Evolutionary conservation across 768 basidiomycete species (phyloP).

Genomic region (Mycena maculata): DNA sequence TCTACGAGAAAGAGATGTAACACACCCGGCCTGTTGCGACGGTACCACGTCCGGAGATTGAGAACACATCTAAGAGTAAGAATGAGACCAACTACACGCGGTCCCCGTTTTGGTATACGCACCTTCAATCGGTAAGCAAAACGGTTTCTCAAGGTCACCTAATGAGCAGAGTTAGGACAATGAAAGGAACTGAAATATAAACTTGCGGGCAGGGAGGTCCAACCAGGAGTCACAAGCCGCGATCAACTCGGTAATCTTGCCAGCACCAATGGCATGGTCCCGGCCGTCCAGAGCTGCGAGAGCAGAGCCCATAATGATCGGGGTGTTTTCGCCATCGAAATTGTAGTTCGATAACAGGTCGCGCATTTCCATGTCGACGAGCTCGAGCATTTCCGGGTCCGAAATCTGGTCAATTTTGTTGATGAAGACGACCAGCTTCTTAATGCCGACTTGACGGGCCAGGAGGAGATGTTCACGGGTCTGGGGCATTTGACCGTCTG

Average conservation of each 20-base stretch:
- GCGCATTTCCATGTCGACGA: conserved; percentile 99
- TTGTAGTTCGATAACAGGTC: conserved; percentile 92
- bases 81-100: neutral
- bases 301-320: conserved; percentile 98
- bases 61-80: conserved; percentile 78
- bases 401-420: conserved; percentile 98
- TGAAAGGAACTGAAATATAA: neutral
- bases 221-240: conserved; percentile 94
- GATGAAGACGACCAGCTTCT: conserved; percentile 97
- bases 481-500: conserved; percentile 99
- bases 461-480: conserved; percentile 98
- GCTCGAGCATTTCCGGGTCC: conserved; percentile 98
- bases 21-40: conserved; percentile 93
- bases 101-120: conserved; percentile 8
- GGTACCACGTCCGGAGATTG: conserved; percentile 98
- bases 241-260: conserved; percentile 86
- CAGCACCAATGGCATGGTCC: conserved; percentile 80
- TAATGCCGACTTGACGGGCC: conserved; percentile 97
- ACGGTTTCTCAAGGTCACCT: conserved; percentile 98
- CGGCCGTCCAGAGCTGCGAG: conserved; percentile 93
- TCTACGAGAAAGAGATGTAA: conserved; percentile 27
- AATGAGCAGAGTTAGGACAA: conserved; percentile 12
- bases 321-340: conserved; percentile 97
- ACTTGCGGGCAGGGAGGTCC: conserved; percentile 89
- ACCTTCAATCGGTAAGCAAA: conserved; percentile 95